Evolutionary conservation across 139 green algal genomes (phyloP), one percentile per base, ranked within the genome.

Genomic region (Volvox africanus): DNA sequence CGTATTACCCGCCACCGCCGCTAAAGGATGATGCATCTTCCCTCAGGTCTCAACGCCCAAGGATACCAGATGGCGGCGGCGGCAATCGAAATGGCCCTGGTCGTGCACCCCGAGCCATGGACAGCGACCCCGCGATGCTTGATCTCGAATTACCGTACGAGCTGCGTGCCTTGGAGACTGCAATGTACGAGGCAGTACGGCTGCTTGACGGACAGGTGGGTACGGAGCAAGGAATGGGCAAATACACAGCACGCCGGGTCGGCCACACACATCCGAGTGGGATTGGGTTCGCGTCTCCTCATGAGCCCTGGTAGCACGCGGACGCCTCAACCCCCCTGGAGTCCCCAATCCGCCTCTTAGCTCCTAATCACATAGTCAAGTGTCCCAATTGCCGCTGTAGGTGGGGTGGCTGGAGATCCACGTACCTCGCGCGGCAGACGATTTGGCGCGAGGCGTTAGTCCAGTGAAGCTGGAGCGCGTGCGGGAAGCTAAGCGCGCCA

Each of bases 81-180:
- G 55, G 61, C 61, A 61, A 6, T 16, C 30, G 61, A 62, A 33
- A 28, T 44, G 62, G 82, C 22, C 21, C 22, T 35, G 62, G 82
- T 18, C 55, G 55, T 44, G 36, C 37, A 14, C 17, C 37, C 78
- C 24, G n/a, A 61, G 78, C 37, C 78, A 84, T 86, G 24, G 44
- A 86, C 50, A 35, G 44, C 55, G 80, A 86, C 19, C 2, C 28
- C 44, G 21, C 26, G 37, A 73, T 86, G 37, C 67, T 89, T 16
- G 92, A 93, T 24, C 30, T 83, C 33, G 85, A 91, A 36, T 71
- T 96, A 76, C 95, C 95, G 18, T 97, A 95, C 86, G 95, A 97
- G 93, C 84, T 97, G 82, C 75, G 95, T 22, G 94, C 93, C 12
- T 86, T 97, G 65, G 95, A 97, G 86, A 89, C 92, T 18, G 94